phyloP scores from a whole-genome alignment of 257 asterid species.

The Sherardia arvensis region DNA sequence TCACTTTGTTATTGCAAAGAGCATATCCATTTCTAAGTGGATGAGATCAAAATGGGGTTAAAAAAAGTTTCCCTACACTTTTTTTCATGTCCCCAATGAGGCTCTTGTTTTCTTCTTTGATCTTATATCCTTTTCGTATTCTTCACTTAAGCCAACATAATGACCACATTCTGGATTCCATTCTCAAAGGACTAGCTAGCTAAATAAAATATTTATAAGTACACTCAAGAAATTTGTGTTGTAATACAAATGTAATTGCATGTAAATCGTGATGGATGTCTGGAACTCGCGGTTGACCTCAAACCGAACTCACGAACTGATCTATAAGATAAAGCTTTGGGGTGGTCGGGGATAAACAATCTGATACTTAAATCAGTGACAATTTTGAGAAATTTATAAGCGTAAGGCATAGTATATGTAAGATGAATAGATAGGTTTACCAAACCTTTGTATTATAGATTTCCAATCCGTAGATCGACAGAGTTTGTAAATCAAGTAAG shows the following conservation, averaged over 20 bases:
- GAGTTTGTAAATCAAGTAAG: no score
- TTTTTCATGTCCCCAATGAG: not conserved
- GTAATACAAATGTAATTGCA: not conserved
- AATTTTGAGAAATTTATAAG: no score
- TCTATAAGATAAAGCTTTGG: no score
- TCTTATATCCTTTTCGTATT: not conserved
- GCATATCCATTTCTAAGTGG: not conserved
- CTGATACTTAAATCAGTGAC: no score
- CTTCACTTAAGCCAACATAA: not conserved
- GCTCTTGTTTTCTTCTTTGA: not conserved
- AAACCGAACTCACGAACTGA: no score
- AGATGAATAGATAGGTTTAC: no score
- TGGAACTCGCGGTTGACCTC: no score
- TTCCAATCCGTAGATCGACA: no score
- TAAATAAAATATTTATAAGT: no score
- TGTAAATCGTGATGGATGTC: not conserved
- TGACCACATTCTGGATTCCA: not conserved
- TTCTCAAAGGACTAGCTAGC: not conserved
- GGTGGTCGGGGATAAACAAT: no score
- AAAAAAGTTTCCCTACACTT: not conserved
- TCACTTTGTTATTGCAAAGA: not conserved
- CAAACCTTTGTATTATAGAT: no score
- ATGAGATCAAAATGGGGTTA: not conserved
- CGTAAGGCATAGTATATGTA: no score
- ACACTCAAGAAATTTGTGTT: not conserved